Evolutionary conservation across 2,329 filamentous ascomycete species (phyloP), one percentile per base, ranked within the genome.

Genomic region (Calonectria hawksworthii): DNA sequence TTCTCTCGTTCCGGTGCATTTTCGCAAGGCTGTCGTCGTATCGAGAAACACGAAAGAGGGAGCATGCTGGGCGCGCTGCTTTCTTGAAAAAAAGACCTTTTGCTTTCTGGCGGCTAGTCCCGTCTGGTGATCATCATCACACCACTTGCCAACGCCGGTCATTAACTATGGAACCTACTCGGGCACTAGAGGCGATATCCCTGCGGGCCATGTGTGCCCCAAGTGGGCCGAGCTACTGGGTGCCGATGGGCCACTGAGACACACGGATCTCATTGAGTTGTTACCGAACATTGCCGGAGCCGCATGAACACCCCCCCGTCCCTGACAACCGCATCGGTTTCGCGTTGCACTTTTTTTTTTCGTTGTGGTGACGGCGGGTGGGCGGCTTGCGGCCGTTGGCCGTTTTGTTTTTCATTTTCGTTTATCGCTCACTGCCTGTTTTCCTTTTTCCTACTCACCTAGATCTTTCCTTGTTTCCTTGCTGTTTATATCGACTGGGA

Each of bases 281-380:
- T 81, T 79, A 67, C 79, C 78, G 78, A 81, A 70, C 67, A 70
- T 74, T 74, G 70, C 76, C 78, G 79, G 73, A 70, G 72, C 69
- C 56, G 73, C 76, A 80, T 76, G 73, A 77, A 78, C 77, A 52
- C 74, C 64, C 71, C 73, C 73, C 72, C 68, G 74, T 64, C 75
- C 79, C 66, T 75, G 79, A 64, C 56, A 74, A 64, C 69, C 63
- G 28, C 69, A 66, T 73, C 59, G 36, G 34, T 69, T 51, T 67
- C 30, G 64, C 21, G 21, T 38, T 56, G 65, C 66, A 66, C 51
- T 18, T 18, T 41, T n/a, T 18, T 18, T 41, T n/a, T 32, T 36
- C 50, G 36, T 65, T 30, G 51, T 26, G 41, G 18, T 64, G 36
- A 44, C 34, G 38, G 52, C 59, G 54, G 28, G 50, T 70, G 23